Evolutionary conservation across 768 basidiomycete genomes (phyloP).

Genomic region (Zangia roseola): DNA sequence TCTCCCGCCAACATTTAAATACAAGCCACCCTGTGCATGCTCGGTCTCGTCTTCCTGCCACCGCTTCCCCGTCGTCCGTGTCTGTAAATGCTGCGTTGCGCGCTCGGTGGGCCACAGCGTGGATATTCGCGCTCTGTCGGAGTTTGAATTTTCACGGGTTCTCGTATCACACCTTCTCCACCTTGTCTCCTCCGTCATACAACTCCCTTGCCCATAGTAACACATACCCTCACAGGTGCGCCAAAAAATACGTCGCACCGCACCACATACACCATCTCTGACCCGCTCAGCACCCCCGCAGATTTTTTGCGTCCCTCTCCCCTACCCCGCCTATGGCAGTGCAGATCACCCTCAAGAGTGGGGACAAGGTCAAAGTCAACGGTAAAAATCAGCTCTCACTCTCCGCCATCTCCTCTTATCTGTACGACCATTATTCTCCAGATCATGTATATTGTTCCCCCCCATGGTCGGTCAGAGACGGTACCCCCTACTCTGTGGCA

Average conservation of each 20-base stretch:
- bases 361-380: conserved; percentile 83
- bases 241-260: conserved; percentile 16
- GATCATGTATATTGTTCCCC: conserved; percentile 98
- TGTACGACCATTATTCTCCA: conserved; percentile 41
- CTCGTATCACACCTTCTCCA: conserved; percentile 33
- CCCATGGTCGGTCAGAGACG: conserved; percentile 88
- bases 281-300: conserved; percentile 5
- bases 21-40: not conserved
- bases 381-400: conserved; percentile 48
- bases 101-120: conserved; percentile 11
- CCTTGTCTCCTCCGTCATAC: conserved; percentile 36
- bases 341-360: conserved; percentile 68
- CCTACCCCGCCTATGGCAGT: conserved; percentile 23
- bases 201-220: conserved; percentile 21
- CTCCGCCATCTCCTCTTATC: conserved; percentile 15
- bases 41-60: too few relatives aligned
- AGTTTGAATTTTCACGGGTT: conserved; percentile 33
- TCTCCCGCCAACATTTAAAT: not conserved
- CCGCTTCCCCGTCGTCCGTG: not conserved
- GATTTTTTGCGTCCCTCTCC: conserved; percentile 30
- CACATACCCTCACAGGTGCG: conserved; percentile 21
- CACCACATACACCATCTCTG: not conserved
- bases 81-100: not conserved
- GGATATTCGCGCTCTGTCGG: conserved; percentile 36
- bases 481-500: conserved; percentile 93